A percentile compares a stretch with the other conserved stretches of the same genome.
Conservation (phyloP, 306 rosid species). For the Prosopis cineraria region DNA sequence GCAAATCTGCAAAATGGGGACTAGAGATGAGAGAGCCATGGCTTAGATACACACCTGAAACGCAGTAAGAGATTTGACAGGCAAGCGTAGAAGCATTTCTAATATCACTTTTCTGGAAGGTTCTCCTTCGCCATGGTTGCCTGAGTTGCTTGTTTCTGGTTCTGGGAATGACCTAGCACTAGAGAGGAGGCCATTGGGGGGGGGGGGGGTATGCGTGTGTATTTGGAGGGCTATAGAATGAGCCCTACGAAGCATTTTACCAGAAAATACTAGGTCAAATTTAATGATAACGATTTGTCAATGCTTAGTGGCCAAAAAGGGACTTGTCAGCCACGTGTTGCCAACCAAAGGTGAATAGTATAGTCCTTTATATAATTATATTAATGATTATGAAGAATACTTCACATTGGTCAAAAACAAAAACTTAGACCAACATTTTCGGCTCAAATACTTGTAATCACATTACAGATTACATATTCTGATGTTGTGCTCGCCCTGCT, state of each 20-base stretch:
- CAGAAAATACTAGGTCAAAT: neutral
- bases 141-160: too few relatives aligned
- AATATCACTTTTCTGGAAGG: neutral
- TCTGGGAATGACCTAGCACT: neutral
- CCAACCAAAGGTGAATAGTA: too few relatives aligned
- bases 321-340: neutral
- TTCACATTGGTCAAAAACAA: too few relatives aligned
- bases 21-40: conserved; percentile 24
- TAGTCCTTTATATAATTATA: too few relatives aligned
- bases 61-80: conserved; percentile 18
- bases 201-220: too few relatives aligned
- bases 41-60: conserved; percentile 18
- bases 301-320: too few relatives aligned
- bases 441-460: too few relatives aligned
- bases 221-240: neutral
- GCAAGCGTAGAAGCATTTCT: conserved; percentile 3
- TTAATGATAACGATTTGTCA: neutral
- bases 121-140: neutral
- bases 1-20: conserved; percentile 11
- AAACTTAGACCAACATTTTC: too few relatives aligned
- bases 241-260: neutral
- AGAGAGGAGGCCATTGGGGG: neutral
- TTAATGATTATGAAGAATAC: too few relatives aligned
- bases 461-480: too few relatives aligned
- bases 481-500: too few relatives aligned